Conservation (phyloP, 352 stramenopile genomes). For the Blastocystis sp. region DNA sequence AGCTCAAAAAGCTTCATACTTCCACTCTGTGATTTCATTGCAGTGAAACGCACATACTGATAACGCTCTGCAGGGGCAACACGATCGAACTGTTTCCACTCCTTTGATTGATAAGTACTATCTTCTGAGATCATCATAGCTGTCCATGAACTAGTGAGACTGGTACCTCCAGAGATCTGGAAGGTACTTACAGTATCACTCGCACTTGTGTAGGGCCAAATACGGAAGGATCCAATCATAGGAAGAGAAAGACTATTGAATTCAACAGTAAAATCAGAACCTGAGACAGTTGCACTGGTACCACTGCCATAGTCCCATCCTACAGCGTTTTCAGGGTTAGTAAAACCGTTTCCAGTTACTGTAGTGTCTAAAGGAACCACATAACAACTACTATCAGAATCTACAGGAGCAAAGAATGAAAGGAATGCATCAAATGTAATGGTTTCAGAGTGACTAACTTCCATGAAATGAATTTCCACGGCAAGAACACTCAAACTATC, state of each 20-base stretch:
- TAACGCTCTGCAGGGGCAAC: neutral
- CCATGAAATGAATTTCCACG: slow-evolving; percentile 8
- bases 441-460: neutral
- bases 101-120: neutral
- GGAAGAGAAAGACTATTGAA: neutral
- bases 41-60: neutral
- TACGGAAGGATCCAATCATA: neutral
- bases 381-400: neutral
- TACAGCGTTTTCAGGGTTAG: neutral
- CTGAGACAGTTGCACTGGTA: neutral
- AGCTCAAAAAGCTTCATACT: neutral
- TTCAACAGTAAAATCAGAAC: neutral
- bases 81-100: neutral
- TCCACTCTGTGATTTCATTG: neutral
- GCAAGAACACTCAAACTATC: neutral
- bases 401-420: neutral
- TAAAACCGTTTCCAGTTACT: no score
- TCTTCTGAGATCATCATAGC: neutral
- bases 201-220: neutral
- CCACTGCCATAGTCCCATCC: neutral
- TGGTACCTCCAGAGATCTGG: neutral
- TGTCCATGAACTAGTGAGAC: neutral
- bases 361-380: neutral
- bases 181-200: neutral
- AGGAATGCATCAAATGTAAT: slow-evolving; percentile 9